Conservation (phyloP, 2,329 filamentous ascomycete genomes). For the Macrophomina phaseolina region DNA sequence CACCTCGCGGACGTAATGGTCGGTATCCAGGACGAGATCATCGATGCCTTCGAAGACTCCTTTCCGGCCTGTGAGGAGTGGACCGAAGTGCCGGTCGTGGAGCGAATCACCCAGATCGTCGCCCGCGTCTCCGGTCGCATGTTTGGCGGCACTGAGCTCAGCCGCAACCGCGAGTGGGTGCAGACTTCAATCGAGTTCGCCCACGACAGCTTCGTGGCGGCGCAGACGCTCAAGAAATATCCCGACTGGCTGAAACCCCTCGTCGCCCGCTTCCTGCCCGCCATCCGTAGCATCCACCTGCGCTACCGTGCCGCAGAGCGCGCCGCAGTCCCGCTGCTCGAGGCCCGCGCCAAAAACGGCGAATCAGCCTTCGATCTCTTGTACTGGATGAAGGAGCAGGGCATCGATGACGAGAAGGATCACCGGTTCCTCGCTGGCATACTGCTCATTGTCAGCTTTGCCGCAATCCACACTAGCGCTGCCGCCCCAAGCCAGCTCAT, state of each 20-base stretch:
- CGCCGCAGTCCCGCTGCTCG: slow-evolving; percentile 29
- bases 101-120: slow-evolving; percentile 53
- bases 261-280: slow-evolving; percentile 6
- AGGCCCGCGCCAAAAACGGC: slow-evolving; percentile 6
- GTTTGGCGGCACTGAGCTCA: slow-evolving; percentile 56
- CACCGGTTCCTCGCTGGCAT: slow-evolving; percentile 6
- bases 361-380: slow-evolving; percentile 22
- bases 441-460: slow-evolving; percentile 27
- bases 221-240: slow-evolving; percentile 7
- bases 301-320: slow-evolving; percentile 27
- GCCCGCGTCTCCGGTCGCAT: slow-evolving; percentile 54
- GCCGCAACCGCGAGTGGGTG: slow-evolving; percentile 53
- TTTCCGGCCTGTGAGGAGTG: slow-evolving; percentile 46
- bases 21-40: slow-evolving; percentile 39
- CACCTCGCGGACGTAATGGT: slow-evolving; percentile 40
- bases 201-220: slow-evolving; percentile 23
- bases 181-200: slow-evolving; percentile 57
- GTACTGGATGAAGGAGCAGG: slow-evolving; percentile 19
- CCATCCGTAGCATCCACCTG: slow-evolving; percentile 21
- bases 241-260: slow-evolving; percentile 11
- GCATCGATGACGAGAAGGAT: slow-evolving; percentile 26
- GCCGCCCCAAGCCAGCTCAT: slow-evolving; percentile 31
- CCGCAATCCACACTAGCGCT: slow-evolving; percentile 34
- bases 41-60: slow-evolving; percentile 36
- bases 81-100: slow-evolving; percentile 43